A percentile compares a stretch with the other conserved stretches of the same genome.
phyloP scores from a whole-genome alignment of 148 eudicot species.

The Cornus florida region DNA sequence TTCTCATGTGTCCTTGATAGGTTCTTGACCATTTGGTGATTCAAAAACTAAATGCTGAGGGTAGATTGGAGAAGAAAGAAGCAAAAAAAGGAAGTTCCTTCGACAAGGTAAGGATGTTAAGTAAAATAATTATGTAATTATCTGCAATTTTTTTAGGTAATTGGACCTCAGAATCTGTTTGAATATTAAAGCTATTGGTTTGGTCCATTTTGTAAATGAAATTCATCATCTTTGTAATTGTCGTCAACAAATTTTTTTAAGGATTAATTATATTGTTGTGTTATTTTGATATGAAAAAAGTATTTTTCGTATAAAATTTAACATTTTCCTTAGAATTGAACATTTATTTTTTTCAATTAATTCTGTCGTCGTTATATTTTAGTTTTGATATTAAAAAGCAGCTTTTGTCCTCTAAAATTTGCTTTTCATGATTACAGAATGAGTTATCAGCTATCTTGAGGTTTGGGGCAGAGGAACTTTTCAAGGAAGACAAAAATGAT shows the following conservation, averaged over 20 bases:
- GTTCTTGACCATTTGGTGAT: conserved; percentile 98
- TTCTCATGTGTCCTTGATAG: conserved; percentile 31
- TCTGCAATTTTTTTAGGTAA: neutral
- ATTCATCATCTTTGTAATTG: conserved; percentile 1
- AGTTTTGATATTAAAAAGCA: neutral
- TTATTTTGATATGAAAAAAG: too few species aligned
- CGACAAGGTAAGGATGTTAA: conserved; percentile 67
- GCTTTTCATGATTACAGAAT: conserved; percentile 50
- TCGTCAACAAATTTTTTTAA: neutral
- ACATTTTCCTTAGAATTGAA: neutral
- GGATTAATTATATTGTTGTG: neutral
- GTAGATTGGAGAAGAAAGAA: conserved; percentile 94
- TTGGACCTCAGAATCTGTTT: neutral
- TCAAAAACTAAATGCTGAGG: conserved; percentile 98
- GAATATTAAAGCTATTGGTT: neutral
- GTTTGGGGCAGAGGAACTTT: conserved; percentile 97
- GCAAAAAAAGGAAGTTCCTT: conserved; percentile 80
- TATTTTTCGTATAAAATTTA: neutral
- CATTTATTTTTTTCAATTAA: neutral
- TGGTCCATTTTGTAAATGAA: neutral
- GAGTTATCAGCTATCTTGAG: conserved; percentile 98
- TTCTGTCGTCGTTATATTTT: neutral
- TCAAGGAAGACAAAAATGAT: conserved; percentile 92
- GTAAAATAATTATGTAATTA: neutral
- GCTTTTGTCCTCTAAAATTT: conserved; percentile 3